These are phyloP conservation scores for Drechslera avenae DNA, from an alignment of 2,329 filamentous ascomycete genomes.

Conservation along the genomic window DNA sequence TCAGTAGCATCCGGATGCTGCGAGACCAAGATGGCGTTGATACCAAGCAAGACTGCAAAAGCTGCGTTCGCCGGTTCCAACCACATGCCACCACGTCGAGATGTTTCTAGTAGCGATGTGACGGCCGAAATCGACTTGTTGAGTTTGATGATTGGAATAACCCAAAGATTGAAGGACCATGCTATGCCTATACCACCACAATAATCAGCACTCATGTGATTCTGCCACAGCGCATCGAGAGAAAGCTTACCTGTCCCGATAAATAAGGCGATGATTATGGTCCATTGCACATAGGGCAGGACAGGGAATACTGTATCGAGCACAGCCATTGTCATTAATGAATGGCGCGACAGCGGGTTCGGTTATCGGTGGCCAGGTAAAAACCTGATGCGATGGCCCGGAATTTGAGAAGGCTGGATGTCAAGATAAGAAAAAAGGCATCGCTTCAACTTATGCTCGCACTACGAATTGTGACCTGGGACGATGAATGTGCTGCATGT, in stretches of 20 bases:
- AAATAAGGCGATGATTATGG: not conserved
- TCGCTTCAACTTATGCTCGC: too few relatives aligned
- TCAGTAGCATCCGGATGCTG: slow-evolving; percentile 1
- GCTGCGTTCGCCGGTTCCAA: slow-evolving; percentile 4
- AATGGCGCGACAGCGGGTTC: not conserved
- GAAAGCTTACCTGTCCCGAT: not conserved
- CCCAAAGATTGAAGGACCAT: slow-evolving; percentile 8
- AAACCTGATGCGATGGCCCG: too few relatives aligned
- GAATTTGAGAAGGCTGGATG: not conserved
- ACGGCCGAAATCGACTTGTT: slow-evolving; percentile 5
- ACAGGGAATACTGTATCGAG: not conserved
- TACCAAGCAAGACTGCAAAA: slow-evolving; percentile 5
- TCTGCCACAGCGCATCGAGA: not conserved
- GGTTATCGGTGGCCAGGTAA: not conserved
- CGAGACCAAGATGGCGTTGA: slow-evolving; percentile 4
- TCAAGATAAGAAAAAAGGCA: too few relatives aligned
- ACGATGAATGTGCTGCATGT: not conserved
- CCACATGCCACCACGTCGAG: slow-evolving; percentile 5
- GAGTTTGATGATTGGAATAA: slow-evolving; percentile 12
- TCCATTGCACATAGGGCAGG: not conserved
- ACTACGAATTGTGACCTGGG: not conserved
- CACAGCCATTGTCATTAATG: not conserved
- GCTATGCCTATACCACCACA: slow-evolving; percentile 2
- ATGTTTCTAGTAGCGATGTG: slow-evolving; percentile 1
- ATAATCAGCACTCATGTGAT: not conserved